Conservation (phyloP, 768 basidiomycete species). For the Mrakia hoshinonis region DNA sequence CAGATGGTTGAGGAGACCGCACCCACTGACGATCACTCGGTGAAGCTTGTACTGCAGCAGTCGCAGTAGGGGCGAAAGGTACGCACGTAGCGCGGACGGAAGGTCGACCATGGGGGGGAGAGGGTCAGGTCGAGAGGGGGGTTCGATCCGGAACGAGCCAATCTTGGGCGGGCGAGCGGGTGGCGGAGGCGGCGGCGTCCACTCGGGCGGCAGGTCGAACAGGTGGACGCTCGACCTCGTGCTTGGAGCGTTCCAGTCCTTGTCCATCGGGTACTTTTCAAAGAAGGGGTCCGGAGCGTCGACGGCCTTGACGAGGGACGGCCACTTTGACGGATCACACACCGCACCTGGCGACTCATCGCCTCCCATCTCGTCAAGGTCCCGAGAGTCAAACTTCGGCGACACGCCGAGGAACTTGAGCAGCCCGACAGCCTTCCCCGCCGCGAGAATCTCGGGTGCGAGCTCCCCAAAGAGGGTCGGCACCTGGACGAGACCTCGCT, state of each 20-base stretch:
- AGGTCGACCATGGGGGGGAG: neutral
- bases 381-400: neutral
- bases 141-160: neutral
- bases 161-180: neutral
- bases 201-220: neutral
- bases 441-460: neutral
- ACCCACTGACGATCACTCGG: slow-evolving; percentile 34
- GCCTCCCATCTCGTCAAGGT: neutral
- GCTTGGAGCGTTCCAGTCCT: neutral
- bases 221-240: neutral
- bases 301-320: neutral
- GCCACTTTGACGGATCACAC: neutral
- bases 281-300: neutral
- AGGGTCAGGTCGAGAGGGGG: neutral
- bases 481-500: neutral
- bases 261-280: no score
- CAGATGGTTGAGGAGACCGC: slow-evolving; percentile 35
- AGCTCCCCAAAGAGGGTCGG: neutral
- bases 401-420: neutral
- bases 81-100: neutral
- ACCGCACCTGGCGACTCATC: neutral
- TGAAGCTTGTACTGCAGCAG: slow-evolving; percentile 31
- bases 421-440: slow-evolving; percentile 5
- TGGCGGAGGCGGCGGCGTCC: neutral
- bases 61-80: neutral